Percentiles rank a stretch among this genome's conserved stretches.
Evolutionary conservation across 306 rosid genomes (phyloP).

Genomic region (Dryas drummondii): DNA sequence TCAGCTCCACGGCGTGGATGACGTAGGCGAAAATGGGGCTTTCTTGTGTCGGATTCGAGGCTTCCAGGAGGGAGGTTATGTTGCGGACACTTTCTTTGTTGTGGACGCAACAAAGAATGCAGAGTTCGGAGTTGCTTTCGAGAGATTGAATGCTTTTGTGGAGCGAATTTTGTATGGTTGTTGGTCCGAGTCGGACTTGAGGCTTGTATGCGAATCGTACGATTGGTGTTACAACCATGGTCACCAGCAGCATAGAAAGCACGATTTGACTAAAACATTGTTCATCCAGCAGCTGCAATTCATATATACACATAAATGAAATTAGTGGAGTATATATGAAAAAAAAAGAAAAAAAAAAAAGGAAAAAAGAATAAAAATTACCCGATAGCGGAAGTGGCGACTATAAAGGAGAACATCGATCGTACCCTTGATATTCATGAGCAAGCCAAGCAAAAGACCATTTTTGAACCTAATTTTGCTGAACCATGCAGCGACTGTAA

Average conservation of each 20-base stretch:
- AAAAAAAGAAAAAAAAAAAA: too few species aligned
- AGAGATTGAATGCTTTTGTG: constrained; percentile 28
- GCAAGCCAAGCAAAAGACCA: constrained; percentile 54
- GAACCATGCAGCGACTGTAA: constrained; percentile 53
- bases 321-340: too few species aligned
- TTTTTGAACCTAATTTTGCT: constrained; percentile 58
- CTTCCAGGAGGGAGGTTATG: constrained; percentile 43
- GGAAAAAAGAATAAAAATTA: background rate
- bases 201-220: constrained; percentile 12
- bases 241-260: constrained; percentile 10
- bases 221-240: constrained; percentile 28
- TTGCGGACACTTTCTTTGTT: constrained; percentile 43
- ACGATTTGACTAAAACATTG: constrained; percentile 26
- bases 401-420: constrained; percentile 47
- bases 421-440: constrained; percentile 68
- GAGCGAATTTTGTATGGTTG: background rate
- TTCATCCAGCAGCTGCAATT: constrained; percentile 34
- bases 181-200: constrained; percentile 4
- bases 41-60: constrained; percentile 29
- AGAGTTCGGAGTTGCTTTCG: constrained; percentile 24
- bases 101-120: constrained; percentile 44
- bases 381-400: too few species aligned
- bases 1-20: constrained; percentile 45
- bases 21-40: constrained; percentile 42
- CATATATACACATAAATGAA: too few species aligned